Evolutionary conservation across 1,139 yeast genomes (phyloP), one percentile per base, ranked within the genome.

Genomic region (Scheffersomyces stambukii): DNA sequence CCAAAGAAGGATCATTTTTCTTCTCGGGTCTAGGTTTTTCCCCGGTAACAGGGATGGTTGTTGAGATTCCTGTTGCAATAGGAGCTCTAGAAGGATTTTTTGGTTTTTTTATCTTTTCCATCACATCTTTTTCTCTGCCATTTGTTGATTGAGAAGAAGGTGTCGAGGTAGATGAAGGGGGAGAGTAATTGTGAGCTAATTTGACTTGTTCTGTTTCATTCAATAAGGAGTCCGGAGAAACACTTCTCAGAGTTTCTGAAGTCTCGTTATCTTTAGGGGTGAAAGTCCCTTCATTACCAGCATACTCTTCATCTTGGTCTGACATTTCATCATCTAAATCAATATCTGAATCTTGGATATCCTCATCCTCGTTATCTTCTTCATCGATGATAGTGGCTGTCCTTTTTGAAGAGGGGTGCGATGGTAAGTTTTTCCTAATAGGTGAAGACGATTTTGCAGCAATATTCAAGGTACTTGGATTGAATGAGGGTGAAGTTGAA

Each of bases 31-130:
- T 64, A 21, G 89, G 89, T 48, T 85, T 75, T 46, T 81, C 89
- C 20, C 89, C 89, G 6, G 88, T 79, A 3, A 81, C 84, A 2
- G 91, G 91, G 34, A 82, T 81, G 3, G 82, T 73, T 21, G 86
- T 81, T 7, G 86, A 79, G 24, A 82, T 78, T 27, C 88, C 89
- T 19, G 84, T 72, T 9, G 83, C 80, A 32, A 77, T 73, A 11
- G 79, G 74, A 15, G 63, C 67, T 40, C 70, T 54, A 30, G 67
- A 46, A 29, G 66, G 44, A 40, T 48, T 52, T 42, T 64, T 69
- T 25, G 55, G 52, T 42, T 63, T 69, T 43, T 65, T 60, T 21
- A 22, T 22, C 25, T 38, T 38, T 16, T 30, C 29, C 4, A 24
- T 11, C 4, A 21, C 23, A n/a, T n/a, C n/a, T n/a, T n/a, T n/a